phyloP scores from a whole-genome alignment of 1,284 basidiomycete genomes.

The Sparassis latifolia region DNA sequence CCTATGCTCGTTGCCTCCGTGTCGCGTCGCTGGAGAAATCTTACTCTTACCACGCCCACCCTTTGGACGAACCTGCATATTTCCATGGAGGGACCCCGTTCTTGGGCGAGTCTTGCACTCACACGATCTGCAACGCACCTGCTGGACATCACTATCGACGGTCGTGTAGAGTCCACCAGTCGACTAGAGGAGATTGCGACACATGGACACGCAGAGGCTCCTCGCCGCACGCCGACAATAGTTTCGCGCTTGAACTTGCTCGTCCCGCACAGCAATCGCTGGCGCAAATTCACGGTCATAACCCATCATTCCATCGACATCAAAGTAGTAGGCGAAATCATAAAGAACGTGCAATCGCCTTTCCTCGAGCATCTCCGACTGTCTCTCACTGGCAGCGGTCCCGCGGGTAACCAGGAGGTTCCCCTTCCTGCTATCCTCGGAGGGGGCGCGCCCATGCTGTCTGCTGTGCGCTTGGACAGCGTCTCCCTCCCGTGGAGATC shows the following conservation, averaged over 20 bases:
- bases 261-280: slow-evolving; percentile 15
- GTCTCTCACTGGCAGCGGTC: slow-evolving; percentile 16
- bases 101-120: slow-evolving; percentile 17
- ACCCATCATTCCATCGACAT: slow-evolving; percentile 17
- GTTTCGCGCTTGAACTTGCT: slow-evolving; percentile 11
- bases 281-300: slow-evolving; percentile 17
- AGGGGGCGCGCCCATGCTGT: slow-evolving; percentile 17
- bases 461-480: slow-evolving; percentile 20
- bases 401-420: slow-evolving; percentile 19
- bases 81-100: slow-evolving; percentile 13
- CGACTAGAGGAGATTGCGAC: slow-evolving; percentile 5
- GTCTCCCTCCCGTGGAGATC: slow-evolving; percentile 17
- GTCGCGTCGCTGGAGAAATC: slow-evolving; percentile 22
- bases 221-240: slow-evolving; percentile 12
- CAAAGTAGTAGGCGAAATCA: slow-evolving; percentile 11
- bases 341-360: slow-evolving; percentile 14
- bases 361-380: slow-evolving; percentile 18
- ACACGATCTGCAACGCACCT: slow-evolving; percentile 12
- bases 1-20: slow-evolving; percentile 21
- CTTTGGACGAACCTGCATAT: slow-evolving; percentile 23
- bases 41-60: slow-evolving; percentile 19
- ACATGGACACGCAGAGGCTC: slow-evolving; percentile 12
- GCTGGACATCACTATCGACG: slow-evolving; percentile 22
- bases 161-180: slow-evolving; percentile 12
- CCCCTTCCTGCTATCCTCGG: slow-evolving; percentile 15